Evolutionary conservation across 805 yeast genomes (phyloP).

Genomic region (Blastobotrys chiropterorum): DNA sequence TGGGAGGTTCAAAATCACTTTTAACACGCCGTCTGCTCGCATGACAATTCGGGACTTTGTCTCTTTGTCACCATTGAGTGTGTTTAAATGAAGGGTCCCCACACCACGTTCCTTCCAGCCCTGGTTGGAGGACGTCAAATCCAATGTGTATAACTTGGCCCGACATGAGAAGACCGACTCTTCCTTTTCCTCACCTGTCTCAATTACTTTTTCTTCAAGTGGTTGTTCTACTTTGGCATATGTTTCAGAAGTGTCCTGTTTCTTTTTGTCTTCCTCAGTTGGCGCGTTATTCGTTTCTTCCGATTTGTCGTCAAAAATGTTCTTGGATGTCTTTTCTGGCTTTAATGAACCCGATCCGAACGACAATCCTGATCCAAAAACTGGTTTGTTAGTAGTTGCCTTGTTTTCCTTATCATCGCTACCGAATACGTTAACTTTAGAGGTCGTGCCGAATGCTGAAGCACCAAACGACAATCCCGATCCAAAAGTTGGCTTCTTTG

Average conservation of each 20-base stretch:
- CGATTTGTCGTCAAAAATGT: conserved; percentile 34
- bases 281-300: conserved; percentile 9
- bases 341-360: not conserved
- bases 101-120: conserved; percentile 98
- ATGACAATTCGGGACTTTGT: conserved; percentile 65
- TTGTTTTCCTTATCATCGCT: conserved; percentile 1
- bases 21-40: conserved; percentile 82
- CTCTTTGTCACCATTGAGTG: conserved; percentile 21
- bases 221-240: conserved; percentile 28
- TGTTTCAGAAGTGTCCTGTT: conserved; percentile 20
- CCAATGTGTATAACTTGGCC: conserved; percentile 73
- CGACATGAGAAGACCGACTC: conserved; percentile 57
- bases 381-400: not conserved
- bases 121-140: conserved; percentile 52
- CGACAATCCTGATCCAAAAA: conserved; percentile 3
- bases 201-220: conserved; percentile 35
- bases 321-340: conserved; percentile 3
- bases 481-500: conserved; percentile 16
- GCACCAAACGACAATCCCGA: conserved; percentile 5
- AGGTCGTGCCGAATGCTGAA: not conserved
- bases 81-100: conserved; percentile 79
- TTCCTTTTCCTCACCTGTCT: conserved; percentile 92
- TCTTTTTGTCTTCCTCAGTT: conserved; percentile 24
- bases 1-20: conserved; percentile 75
- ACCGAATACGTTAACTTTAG: conserved; percentile 4